These are phyloP conservation scores for Lodderomyces elongisporus DNA, from an alignment of 1,139 yeast species.

Conservation along the genomic window DNA sequence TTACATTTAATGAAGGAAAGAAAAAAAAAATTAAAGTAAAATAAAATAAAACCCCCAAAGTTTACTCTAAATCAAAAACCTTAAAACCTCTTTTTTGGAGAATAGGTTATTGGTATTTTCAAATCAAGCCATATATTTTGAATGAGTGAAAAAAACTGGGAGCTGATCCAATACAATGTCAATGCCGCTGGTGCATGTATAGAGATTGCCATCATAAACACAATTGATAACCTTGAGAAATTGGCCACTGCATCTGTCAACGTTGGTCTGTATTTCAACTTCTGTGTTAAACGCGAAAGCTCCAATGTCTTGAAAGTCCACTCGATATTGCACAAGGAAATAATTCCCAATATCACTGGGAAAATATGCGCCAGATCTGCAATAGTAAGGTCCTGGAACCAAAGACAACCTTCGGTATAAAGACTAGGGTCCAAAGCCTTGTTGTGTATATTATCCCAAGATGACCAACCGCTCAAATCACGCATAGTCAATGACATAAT, in stretches of 20 bases:
- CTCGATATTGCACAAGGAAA: slow-evolving; percentile 74
- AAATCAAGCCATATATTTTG: slow-evolving; percentile 75
- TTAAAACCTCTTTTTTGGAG: slow-evolving; percentile 39
- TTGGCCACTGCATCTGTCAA: slow-evolving; percentile 58
- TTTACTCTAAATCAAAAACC: too few relatives aligned
- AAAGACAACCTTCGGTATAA: slow-evolving; percentile 50
- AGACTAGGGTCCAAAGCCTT: slow-evolving; percentile 53
- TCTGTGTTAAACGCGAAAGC: slow-evolving; percentile 37
- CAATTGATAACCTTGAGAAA: slow-evolving; percentile 67
- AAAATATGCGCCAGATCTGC: slow-evolving; percentile 60
- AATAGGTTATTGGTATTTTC: slow-evolving; percentile 53
- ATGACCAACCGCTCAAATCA: slow-evolving; percentile 69
- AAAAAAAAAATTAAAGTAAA: too few relatives aligned
- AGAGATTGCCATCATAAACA: slow-evolving; percentile 77
- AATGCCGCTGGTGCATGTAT: slow-evolving; percentile 84
- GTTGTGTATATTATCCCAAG: slow-evolving; percentile 41
- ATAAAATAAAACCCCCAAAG: too few relatives aligned
- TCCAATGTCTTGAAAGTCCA: slow-evolving; percentile 60
- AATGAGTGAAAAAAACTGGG: slow-evolving; percentile 66
- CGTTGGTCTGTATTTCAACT: slow-evolving; percentile 49
- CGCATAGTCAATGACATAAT: slow-evolving; percentile 72
- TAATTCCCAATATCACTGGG: slow-evolving; percentile 67
- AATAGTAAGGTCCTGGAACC: slow-evolving; percentile 57
- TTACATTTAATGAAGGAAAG: too few relatives aligned
- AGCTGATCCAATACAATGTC: slow-evolving; percentile 80